These are phyloP conservation scores for Plasmodium cynomolgi DNA, from an alignment of 169 alveolate species.

Conservation along the genomic window DNA sequence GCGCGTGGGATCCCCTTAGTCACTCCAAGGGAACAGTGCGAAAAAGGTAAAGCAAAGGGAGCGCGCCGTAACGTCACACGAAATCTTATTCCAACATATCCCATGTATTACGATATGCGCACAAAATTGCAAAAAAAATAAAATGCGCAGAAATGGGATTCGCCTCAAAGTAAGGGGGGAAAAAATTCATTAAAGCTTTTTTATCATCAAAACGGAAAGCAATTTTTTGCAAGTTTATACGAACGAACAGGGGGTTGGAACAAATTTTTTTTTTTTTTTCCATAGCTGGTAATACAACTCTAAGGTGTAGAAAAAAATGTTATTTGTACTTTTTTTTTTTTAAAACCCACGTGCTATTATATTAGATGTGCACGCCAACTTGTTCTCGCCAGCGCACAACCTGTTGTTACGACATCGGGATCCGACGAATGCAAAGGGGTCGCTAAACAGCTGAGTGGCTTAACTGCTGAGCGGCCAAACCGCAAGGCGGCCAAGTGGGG, in stretches of 20 bases:
- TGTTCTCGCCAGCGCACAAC: neutral
- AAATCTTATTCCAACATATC: neutral
- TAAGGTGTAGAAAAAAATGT: neutral
- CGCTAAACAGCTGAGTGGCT: neutral
- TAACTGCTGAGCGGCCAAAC: neutral
- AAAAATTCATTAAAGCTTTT: neutral
- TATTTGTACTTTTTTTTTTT: neutral
- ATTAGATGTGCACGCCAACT: neutral
- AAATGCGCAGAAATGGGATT: neutral
- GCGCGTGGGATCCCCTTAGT: conserved; percentile 51
- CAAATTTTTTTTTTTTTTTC: neutral
- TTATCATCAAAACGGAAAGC: neutral
- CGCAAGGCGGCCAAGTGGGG: neutral
- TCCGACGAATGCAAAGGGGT: neutral
- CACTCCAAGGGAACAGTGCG: conserved; percentile 30
- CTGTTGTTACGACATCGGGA: neutral
- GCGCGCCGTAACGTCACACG: neutral
- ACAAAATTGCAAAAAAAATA: neutral
- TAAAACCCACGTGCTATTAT: neutral
- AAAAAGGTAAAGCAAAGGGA: neutral
- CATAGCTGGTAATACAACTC: neutral
- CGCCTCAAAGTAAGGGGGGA: neutral
- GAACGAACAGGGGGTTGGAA: neutral
- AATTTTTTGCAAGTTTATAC: neutral
- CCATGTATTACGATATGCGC: neutral